A percentile compares a stretch with the other conserved stretches of the same genome.
These are phyloP conservation scores for Cladosporium sp. DNA, from an alignment of 2,329 filamentous ascomycete genomes.

Conservation along the genomic window DNA sequence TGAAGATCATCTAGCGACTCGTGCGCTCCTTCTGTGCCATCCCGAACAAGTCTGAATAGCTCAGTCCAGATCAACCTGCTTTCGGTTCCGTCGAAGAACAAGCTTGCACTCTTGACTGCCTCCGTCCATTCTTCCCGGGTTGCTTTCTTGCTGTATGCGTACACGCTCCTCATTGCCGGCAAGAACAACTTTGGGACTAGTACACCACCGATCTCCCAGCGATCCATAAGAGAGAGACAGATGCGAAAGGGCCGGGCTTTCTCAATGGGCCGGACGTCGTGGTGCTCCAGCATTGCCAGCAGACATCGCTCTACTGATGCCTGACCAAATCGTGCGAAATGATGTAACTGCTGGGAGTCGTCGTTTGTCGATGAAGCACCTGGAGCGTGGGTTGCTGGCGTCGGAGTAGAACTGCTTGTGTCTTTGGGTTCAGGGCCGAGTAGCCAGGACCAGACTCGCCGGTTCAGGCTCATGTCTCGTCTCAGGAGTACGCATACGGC, in stretches of 20 bases:
- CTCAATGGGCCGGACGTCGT: conserved; percentile 60
- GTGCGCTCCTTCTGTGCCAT: conserved; percentile 8
- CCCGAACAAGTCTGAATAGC: conserved; percentile 26
- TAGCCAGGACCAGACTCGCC: conserved; percentile 94
- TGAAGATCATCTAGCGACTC: conserved; percentile 39
- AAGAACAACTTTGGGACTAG: conserved; percentile 88
- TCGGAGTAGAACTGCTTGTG: conserved; percentile 32
- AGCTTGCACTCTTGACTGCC: conserved; percentile 86
- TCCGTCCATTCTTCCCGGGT: conserved; percentile 75
- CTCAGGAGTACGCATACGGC: conserved; percentile 85
- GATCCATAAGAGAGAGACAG: conserved; percentile 93
- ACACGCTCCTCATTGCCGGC: conserved; percentile 77
- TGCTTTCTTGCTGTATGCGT: conserved; percentile 67
- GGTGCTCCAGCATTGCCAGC: conserved; percentile 69
- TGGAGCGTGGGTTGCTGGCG: conserved; percentile 23
- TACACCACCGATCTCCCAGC: conserved; percentile 92
- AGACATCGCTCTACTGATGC: conserved; percentile 72
- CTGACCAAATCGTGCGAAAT: conserved; percentile 80
- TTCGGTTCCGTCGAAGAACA: conserved; percentile 97
- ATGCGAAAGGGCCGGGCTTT: conserved; percentile 84
- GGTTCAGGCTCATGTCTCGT: conserved; percentile 94
- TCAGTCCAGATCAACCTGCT: conserved; percentile 78
- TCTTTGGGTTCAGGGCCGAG: conserved; percentile 70
- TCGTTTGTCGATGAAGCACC: conserved; percentile 47
- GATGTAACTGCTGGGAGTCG: conserved; percentile 60